Evolutionary conservation across 2,329 filamentous ascomycete species (phyloP), one percentile per base, ranked within the genome.

Genomic region (Ophiocordyceps camponoti-saundersi): DNA sequence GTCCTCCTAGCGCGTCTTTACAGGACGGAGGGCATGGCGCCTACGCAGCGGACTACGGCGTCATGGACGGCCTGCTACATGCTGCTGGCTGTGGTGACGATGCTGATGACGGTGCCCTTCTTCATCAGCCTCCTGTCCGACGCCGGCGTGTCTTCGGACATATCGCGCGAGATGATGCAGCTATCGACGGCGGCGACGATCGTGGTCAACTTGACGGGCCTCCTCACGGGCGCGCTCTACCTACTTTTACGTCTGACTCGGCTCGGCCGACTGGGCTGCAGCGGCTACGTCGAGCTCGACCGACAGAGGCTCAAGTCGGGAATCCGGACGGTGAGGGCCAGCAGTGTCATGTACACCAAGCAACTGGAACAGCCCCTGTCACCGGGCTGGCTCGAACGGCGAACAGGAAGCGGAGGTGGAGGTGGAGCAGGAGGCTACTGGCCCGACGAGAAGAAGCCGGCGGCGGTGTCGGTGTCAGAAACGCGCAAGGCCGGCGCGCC

Each of bases 31-130:
- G 65, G 68, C 16, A 68, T 83, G 45, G 75, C 79, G 39, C 65
- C 70, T 20, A 67, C 71, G 16, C 77, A 84, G 58, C 67, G 80
- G 44, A 70, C 78, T 48, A 69, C 75, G 32, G 80, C 80, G 4
- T 83, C 80, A 7, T 70, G 77, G 49, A 83, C 84, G 77, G 75
- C 82, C 12, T 85, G 81, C 57, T 84, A 80, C 56, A 65, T 82
- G 51, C 60, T 70, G 2, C 58, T 81, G 46, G 75, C 70, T 16
- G 63, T 77, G 47, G 59, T 74, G 44, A 77, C 70, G 47, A 76
- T 71, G 75, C 64, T 70, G 42, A 70, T 79, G 44, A 65, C 81
- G 47, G 67, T 81, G 16, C 76, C 82, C 1, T 83, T 77, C 50
- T 84, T 84, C 58, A 72, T 71, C 51, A 70, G 70, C 13, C 62